These are phyloP conservation scores for Physocladia obscura DNA, from an alignment of 192 early-diverging fungal genomes.

Conservation along the genomic window DNA sequence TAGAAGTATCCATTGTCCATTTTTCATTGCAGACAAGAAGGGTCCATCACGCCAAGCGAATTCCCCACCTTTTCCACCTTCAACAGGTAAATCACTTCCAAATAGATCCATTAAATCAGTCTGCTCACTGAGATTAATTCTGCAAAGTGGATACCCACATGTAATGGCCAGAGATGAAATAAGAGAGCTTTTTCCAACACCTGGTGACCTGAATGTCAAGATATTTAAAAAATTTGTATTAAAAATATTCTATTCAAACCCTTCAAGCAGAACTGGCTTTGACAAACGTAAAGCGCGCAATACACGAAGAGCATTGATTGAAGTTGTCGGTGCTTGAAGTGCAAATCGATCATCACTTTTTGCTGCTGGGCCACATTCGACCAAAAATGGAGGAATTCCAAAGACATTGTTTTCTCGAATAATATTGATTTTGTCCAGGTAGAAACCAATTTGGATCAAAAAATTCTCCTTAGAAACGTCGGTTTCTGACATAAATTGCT, in stretches of 20 bases:
- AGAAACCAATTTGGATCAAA: conserved; percentile 10
- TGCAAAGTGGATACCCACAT: conserved; percentile 81
- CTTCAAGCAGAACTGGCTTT: conserved; percentile 93
- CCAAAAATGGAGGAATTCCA: conserved; percentile 79
- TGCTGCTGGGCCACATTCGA: conserved; percentile 61
- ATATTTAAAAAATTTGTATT: not conserved
- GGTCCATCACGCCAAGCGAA: conserved; percentile 98
- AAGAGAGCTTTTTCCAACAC: conserved; percentile 94
- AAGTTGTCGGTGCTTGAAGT: conserved; percentile 87
- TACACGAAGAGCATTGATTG: conserved; percentile 79
- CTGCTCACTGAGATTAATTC: conserved; percentile 98
- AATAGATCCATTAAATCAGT: conserved; percentile 98
- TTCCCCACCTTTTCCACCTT: conserved; percentile 78
- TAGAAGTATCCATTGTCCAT: conserved; percentile 93
- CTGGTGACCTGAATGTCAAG: conserved; percentile 66
- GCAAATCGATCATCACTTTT: conserved; percentile 67
- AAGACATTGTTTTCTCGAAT: conserved; percentile 39
- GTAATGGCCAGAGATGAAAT: conserved; percentile 76
- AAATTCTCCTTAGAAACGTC: not conserved
- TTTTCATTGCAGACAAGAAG: conserved; percentile 93
- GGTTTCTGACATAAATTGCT: not conserved
- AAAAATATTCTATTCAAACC: conserved; percentile 36
- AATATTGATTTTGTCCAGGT: conserved; percentile 19
- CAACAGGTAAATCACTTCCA: conserved; percentile 94
- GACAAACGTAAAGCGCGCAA: conserved; percentile 86